Evolutionary conservation across 164 flowering plant genomes (phyloP).

Genomic region (Vitis rotundifolia): DNA sequence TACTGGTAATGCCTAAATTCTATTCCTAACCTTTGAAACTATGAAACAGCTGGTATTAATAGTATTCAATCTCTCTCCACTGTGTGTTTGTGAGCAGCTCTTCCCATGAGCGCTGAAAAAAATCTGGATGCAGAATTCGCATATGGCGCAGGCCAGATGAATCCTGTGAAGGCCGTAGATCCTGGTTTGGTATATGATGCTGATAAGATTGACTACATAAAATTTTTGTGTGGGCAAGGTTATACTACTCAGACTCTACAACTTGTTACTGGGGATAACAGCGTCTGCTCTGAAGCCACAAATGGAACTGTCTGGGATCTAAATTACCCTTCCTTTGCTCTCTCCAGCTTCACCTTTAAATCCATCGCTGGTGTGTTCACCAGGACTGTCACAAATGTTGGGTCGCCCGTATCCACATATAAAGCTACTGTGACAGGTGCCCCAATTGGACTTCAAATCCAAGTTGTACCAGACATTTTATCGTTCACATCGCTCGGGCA

Average conservation of each 20-base stretch:
- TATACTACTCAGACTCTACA: neutral
- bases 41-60: too few relatives aligned
- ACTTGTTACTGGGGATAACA: conserved; percentile 1
- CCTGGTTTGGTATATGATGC: conserved; percentile 21
- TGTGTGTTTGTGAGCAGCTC: conserved; percentile 1
- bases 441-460: conserved; percentile 1
- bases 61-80: too few relatives aligned
- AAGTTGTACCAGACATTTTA: conserved; percentile 10
- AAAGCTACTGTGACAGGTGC: conserved; percentile 2
- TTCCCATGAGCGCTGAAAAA: neutral
- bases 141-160: conserved; percentile 17
- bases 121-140: conserved; percentile 18
- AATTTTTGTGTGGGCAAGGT: conserved; percentile 14
- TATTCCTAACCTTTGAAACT: neutral
- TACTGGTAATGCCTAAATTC: conserved; percentile 20
- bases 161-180: conserved; percentile 10
- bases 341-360: neutral
- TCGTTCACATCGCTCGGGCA: conserved; percentile 13
- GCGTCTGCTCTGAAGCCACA: neutral
- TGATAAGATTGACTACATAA: conserved; percentile 6
- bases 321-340: conserved; percentile 17
- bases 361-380: neutral
- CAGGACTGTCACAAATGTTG: conserved; percentile 9
- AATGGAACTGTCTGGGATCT: neutral
- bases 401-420: conserved; percentile 5